phyloP scores from a whole-genome alignment of 1,139 yeast species.

The Meyerozyma sp. region DNA sequence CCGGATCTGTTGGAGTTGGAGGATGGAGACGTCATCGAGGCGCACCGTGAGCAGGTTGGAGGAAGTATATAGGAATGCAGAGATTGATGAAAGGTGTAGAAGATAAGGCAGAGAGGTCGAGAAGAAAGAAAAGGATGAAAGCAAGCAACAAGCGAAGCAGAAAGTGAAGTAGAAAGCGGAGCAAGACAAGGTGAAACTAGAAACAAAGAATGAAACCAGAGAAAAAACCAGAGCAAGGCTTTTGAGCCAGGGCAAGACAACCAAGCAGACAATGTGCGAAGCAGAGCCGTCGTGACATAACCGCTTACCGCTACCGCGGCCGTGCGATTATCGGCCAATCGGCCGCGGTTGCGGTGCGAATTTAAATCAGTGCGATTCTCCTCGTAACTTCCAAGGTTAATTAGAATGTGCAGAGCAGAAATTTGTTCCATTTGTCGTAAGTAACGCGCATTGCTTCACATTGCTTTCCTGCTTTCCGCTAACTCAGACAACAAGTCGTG shows the following conservation, averaged over 20 bases:
- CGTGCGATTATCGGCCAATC: too few species aligned
- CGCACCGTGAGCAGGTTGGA: constrained; percentile 93
- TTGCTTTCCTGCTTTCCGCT: neutral
- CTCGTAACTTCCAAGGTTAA: neutral
- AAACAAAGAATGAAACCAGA: too few species aligned
- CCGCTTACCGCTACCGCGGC: too few species aligned
- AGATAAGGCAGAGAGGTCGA: too few species aligned
- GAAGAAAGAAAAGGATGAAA: neutral
- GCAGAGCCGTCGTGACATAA: too few species aligned
- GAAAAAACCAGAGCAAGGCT: too few species aligned
- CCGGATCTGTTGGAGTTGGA: constrained; percentile 90
- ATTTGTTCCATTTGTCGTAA: constrained; percentile 33
- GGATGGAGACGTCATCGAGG: constrained; percentile 95
- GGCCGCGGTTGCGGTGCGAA: neutral
- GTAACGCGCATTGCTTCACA: constrained; percentile 2
- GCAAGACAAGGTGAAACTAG: too few species aligned
- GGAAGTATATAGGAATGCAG: constrained; percentile 20
- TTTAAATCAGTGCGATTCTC: neutral
- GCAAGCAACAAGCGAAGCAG: too few species aligned
- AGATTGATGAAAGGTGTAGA: neutral
- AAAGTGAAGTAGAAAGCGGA: too few species aligned
- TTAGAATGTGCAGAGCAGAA: constrained; percentile 28
- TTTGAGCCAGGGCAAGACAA: too few species aligned
- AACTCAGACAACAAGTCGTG: constrained; percentile 26
- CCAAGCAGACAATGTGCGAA: too few species aligned